Conservation (phyloP, 352 stramenopile genomes). For the Phytophthora macrochlamydospora region DNA sequence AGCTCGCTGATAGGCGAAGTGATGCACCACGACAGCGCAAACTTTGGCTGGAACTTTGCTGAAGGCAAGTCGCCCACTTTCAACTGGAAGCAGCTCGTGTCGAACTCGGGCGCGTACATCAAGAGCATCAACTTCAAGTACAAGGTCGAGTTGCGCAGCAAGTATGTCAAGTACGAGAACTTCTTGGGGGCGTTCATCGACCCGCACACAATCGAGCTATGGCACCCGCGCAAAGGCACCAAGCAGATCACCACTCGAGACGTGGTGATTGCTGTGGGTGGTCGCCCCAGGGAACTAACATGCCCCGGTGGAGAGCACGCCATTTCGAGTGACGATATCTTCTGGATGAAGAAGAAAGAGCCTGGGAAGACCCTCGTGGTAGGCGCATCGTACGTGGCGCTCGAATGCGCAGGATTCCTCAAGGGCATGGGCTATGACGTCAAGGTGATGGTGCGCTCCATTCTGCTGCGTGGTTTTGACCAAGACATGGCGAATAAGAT, state of each 20-base stretch:
- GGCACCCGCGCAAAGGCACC: conserved; percentile 89
- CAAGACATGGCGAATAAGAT: conserved; percentile 96
- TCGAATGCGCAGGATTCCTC: conserved; percentile 98
- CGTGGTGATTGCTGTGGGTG: conserved; percentile 96
- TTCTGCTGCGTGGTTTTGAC: conserved; percentile 98
- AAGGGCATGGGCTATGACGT: conserved; percentile 96
- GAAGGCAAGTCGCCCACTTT: conserved; percentile 43
- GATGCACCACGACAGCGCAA: conserved; percentile 82
- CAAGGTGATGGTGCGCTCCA: conserved; percentile 97
- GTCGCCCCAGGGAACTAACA: conserved; percentile 88
- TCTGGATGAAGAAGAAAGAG: conserved; percentile 79
- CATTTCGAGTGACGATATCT: conserved; percentile 92
- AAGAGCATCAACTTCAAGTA: conserved; percentile 99
- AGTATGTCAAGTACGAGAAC: conserved; percentile 95
- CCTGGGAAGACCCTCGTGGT: conserved; percentile 97
- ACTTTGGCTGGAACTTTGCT: conserved; percentile 86
- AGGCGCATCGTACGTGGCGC: conserved; percentile 97
- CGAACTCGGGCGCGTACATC: conserved; percentile 97
- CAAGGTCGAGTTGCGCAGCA: conserved; percentile 95
- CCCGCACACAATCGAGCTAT: conserved; percentile 92
- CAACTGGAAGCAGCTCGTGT: conserved; percentile 92
- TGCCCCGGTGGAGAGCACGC: conserved; percentile 93
- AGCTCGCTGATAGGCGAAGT: conserved; percentile 92
- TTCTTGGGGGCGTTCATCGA: conserved; percentile 93
- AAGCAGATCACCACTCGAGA: conserved; percentile 91